Base-by-base conservation (phyloP, 805 yeast species). In the Myxozyma geophila region DNA sequence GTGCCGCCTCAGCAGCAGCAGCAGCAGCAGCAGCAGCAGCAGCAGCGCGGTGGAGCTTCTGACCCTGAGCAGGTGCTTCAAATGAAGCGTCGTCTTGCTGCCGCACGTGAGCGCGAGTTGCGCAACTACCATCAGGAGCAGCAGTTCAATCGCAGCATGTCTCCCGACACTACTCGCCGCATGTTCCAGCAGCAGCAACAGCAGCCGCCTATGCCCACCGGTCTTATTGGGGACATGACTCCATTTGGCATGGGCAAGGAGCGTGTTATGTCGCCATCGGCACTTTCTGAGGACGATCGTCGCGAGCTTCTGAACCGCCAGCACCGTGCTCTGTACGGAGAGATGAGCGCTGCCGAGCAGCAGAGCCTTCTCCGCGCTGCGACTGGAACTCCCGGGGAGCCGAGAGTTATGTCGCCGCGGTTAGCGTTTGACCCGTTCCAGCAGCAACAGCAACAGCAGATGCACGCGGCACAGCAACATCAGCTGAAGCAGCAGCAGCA, bases 101-200 rank as follows among this genome's bases (percentile, higher is more conserved):
- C 70, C 6, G 63, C 63, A 12, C 63, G 70, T 19, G 70, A 67
- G 44, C 69, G 70, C 39, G 70, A 66, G 41, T 59, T 67, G 28
- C 70, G 70, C 54, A 67, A 66, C 60, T 66, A 41, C 60, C 70
- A 66, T 49, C 70, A 67, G 61, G 70, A 67, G 61, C 69, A 66
- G 60, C 70, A 67, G 68, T 60, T 64, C 54, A 63, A 66, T 43
- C 60, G 69, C 47, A 61, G 67, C 57, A 64, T 62, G 59, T 66
- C 69, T 9, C 69, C 69, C 3, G 69, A 64, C 47, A 59, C 67
- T 10, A 19, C 64, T 8, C 67, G 69, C 35, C 63, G 63, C 13
- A 36, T 59, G 54, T 56, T 33, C 54, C 58, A 17, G 44, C 58
- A 44, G 48, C 41, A 39, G 41, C 41, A 39, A 19, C 41, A 39